Evolutionary conservation across 495 filamentous ascomycete species (phyloP), one percentile per base, ranked within the genome.

Genomic region (Glutinoglossum americanum): DNA sequence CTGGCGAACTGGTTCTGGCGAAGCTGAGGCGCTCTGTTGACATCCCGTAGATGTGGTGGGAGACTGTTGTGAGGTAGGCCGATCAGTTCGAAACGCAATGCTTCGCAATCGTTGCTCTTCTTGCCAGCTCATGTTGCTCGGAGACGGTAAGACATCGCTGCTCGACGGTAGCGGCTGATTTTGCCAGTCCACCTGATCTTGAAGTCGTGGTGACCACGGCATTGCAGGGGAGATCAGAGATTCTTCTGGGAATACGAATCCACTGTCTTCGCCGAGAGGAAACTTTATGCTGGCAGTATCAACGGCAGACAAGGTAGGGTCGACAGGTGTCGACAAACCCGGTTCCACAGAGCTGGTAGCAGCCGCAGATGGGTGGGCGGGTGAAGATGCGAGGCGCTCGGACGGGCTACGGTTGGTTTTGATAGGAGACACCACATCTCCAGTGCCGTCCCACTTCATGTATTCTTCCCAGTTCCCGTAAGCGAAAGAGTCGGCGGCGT

Each of bases 1-100:
- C 28, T 53, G 21, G 28, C 23, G 49, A 6, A 19, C 23, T 44
- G 66, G 60, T 15, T 67, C 66, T 10, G 66, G 62, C 15, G 69
- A 64, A 7, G 65, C 64, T 1, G 54, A 39, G 25, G 26, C 19
- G 39, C 54, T 56, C 54, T 21, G 1, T n/a, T 13, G 49, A 21
- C 17, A 1, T 28, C 49, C 49, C 7, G 49, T 17, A 23, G 26
- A 53, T n/a, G n/a, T n/a, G 8, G 26, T 17, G 26, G 26, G 17
- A 5, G 49, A 30, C 17, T 53, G 23, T 32, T 21, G 21, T 15
- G 49, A 2, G n/a, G 7, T 28, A 30, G 26, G 49, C 28, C 15
- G 25, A 13, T 15, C 8, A 21, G 19, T 25, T 33, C 15, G 25
- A 28, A 58, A 58, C 17, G 56, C 56, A 51, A 58, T 58, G n/a